These are phyloP conservation scores for Ensete ventricosum DNA, from an alignment of 176 grass and related monocot genomes.

Conservation along the genomic window DNA sequence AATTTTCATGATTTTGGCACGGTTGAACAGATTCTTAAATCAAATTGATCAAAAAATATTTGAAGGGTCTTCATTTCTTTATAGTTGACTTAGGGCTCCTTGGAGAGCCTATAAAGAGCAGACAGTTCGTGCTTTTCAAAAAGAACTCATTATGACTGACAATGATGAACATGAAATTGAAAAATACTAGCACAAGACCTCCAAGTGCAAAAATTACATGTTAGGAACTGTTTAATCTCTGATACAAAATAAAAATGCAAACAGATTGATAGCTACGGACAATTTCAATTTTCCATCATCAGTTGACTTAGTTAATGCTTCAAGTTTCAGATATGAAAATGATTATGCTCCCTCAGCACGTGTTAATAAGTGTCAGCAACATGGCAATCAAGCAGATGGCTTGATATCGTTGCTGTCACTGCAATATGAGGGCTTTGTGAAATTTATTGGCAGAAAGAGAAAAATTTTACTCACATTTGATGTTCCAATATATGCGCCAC, in stretches of 20 bases:
- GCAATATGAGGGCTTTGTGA: background rate
- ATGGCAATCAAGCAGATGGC: background rate
- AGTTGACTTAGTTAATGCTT: background rate
- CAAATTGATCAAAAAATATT: too few species aligned
- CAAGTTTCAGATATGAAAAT: background rate
- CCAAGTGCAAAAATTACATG: background rate
- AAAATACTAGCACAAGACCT: background rate
- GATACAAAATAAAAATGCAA: background rate
- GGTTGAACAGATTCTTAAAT: too few species aligned
- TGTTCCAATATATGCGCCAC: background rate
- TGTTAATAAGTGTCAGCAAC: background rate
- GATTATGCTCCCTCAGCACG: background rate
- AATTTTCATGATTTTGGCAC: too few species aligned
- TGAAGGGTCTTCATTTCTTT: too few species aligned
- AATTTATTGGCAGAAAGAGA: background rate
- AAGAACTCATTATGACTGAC: too few species aligned
- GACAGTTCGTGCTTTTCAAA: too few species aligned
- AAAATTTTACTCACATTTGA: constrained; percentile 1
- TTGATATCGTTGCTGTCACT: background rate
- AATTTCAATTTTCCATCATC: background rate
- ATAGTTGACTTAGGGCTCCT: too few species aligned
- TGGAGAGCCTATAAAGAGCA: too few species aligned
- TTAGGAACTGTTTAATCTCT: background rate
- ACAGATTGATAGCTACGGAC: background rate
- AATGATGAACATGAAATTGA: too few species aligned